Evolutionary conservation across 352 stramenopile genomes (phyloP).

Genomic region (Pythium plurisporium): DNA sequence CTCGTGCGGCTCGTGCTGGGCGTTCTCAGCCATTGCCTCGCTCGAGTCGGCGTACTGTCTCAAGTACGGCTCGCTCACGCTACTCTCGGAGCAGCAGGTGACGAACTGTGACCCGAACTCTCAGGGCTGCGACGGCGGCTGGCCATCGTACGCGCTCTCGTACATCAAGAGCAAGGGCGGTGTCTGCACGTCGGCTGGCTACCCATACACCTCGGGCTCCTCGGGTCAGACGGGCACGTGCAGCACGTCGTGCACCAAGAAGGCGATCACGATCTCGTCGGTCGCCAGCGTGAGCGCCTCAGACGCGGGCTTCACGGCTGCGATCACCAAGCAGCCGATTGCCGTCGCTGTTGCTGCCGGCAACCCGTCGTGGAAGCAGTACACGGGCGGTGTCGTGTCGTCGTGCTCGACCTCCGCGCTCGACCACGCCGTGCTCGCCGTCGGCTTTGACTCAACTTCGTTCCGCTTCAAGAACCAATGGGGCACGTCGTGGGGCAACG

Average conservation of each 20-base stretch:
- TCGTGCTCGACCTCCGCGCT: slow-evolving; percentile 76
- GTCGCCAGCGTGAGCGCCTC: slow-evolving; percentile 57
- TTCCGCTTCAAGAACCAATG: slow-evolving; percentile 99
- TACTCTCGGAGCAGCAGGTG: slow-evolving; percentile 91
- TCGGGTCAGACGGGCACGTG: slow-evolving; percentile 28
- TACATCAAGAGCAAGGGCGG: slow-evolving; percentile 84
- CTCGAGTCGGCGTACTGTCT: slow-evolving; percentile 90
- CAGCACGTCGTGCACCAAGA: slow-evolving; percentile 29
- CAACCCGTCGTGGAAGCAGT: slow-evolving; percentile 96
- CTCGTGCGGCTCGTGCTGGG: slow-evolving; percentile 94
- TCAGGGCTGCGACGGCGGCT: slow-evolving; percentile 89
- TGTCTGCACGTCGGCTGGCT: slow-evolving; percentile 66
- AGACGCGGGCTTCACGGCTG: slow-evolving; percentile 75
- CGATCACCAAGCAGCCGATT: slow-evolving; percentile 90
- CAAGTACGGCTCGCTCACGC: slow-evolving; percentile 46
- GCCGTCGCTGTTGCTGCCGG: slow-evolving; percentile 93
- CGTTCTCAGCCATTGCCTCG: slow-evolving; percentile 91
- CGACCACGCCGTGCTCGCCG: slow-evolving; percentile 97
- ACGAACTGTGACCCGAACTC: slow-evolving; percentile 84
- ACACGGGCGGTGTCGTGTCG: slow-evolving; percentile 84
- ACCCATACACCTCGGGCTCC: slow-evolving; percentile 73
- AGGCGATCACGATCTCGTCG: slow-evolving; percentile 21
- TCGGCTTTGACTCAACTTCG: slow-evolving; percentile 88
- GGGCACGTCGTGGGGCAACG: slow-evolving; percentile 92
- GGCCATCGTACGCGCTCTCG: slow-evolving; percentile 75